Evolutionary conservation across 2,329 filamentous ascomycete species (phyloP).

Genomic region (Cyanodermella asteris): DNA sequence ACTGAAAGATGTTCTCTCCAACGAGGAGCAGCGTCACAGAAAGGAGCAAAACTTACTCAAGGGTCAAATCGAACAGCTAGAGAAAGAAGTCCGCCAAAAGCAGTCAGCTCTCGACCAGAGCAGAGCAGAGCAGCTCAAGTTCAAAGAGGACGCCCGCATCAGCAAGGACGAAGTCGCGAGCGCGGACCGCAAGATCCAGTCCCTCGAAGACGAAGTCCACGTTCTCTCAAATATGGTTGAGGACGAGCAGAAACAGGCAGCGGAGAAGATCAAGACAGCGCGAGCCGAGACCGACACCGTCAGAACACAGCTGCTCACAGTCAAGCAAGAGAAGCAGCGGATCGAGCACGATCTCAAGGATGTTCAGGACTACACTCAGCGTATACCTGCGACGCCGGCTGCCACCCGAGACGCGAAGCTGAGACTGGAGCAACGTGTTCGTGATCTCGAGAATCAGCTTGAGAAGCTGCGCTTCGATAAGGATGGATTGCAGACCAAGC

Average conservation of each 20-base stretch:
- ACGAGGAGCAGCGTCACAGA: slow-evolving; percentile 48
- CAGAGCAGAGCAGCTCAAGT: slow-evolving; percentile 40
- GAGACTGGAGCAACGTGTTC: slow-evolving; percentile 38
- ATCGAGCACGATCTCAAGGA: slow-evolving; percentile 36
- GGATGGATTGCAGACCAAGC: too few relatives aligned
- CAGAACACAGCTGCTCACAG: slow-evolving; percentile 20
- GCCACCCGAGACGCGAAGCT: slow-evolving; percentile 26
- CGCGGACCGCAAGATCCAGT: slow-evolving; percentile 42
- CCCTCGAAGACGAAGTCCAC: slow-evolving; percentile 55
- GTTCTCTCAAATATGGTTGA: slow-evolving; percentile 45
- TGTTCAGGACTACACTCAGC: slow-evolving; percentile 38
- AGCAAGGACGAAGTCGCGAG: slow-evolving; percentile 40
- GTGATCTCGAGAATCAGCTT: slow-evolving; percentile 29
- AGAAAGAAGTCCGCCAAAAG: slow-evolving; percentile 46
- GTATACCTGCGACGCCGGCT: slow-evolving; percentile 24
- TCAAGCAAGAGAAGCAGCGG: slow-evolving; percentile 25
- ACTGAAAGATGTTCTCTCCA: slow-evolving; percentile 45
- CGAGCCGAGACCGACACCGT: slow-evolving; percentile 23
- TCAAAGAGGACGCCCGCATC: slow-evolving; percentile 49
- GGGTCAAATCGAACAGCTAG: slow-evolving; percentile 53
- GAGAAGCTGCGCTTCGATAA: too few relatives aligned
- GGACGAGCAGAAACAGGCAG: slow-evolving; percentile 39
- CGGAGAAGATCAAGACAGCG: slow-evolving; percentile 22
- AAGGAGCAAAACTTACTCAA: slow-evolving; percentile 48
- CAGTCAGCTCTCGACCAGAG: slow-evolving; percentile 43